Percentiles rank a stretch among this genome's conserved stretches.
phyloP scores from a whole-genome alignment of 345 rosid genomes.

The Bruguiera gymnorhiza region DNA sequence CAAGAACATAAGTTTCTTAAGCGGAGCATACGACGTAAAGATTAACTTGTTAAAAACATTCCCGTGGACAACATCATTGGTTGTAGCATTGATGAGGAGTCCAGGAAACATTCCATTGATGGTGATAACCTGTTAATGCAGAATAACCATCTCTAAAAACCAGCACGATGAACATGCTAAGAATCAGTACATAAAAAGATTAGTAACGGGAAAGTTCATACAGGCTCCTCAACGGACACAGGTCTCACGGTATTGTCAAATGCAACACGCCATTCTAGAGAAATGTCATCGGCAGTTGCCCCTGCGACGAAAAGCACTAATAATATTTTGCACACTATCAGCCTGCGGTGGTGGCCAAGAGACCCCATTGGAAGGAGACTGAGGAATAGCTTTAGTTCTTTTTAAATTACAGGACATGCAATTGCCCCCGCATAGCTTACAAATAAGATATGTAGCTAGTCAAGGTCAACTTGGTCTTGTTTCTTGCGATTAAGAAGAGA shows the following conservation, averaged over 20 bases:
- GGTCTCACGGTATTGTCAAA: background rate
- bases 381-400: background rate
- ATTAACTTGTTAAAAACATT: background rate
- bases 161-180: background rate
- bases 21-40: no score
- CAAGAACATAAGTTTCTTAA: no score
- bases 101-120: background rate
- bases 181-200: background rate
- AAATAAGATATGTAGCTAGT: no score
- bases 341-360: background rate
- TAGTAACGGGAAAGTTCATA: background rate
- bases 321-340: background rate
- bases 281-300: background rate
- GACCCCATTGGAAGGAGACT: background rate
- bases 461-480: no score
- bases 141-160: background rate
- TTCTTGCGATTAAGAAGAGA: no score
- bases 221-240: background rate
- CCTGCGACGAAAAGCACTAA: background rate
- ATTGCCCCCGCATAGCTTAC: no score
- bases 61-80: background rate
- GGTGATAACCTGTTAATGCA: background rate
- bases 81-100: background rate
- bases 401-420: background rate
- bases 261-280: background rate